Percentiles rank a stretch among this genome's conserved stretches.
Conservation (phyloP, 805 yeast genomes). For the Diddensiella santjacobensis region DNA sequence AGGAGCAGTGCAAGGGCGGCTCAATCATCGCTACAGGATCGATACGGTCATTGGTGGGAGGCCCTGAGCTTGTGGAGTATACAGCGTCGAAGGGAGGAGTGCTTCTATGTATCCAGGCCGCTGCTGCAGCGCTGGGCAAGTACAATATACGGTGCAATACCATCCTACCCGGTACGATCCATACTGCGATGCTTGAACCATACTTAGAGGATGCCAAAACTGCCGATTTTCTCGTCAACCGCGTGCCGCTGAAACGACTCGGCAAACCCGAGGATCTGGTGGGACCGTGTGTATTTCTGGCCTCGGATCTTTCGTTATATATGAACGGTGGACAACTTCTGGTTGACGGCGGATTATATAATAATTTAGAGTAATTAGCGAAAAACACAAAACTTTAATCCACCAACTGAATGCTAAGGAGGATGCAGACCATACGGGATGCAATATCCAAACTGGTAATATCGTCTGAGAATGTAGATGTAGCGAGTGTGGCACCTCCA, state of each 20-base stretch:
- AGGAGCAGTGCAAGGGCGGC: conserved; percentile 45
- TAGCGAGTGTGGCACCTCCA: background rate
- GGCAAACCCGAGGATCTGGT: conserved; percentile 79
- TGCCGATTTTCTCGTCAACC: conserved; percentile 42
- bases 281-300: conserved; percentile 68
- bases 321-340: conserved; percentile 53
- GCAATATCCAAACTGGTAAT: background rate
- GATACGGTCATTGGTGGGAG: conserved; percentile 18
- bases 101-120: conserved; percentile 54
- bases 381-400: background rate
- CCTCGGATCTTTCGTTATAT: conserved; percentile 67
- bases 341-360: conserved; percentile 18
- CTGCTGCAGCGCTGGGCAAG: conserved; percentile 64
- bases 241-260: conserved; percentile 73
- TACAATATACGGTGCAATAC: conserved; percentile 63
- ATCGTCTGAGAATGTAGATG: background rate
- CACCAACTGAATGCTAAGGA: background rate
- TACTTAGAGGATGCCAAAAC: conserved; percentile 44
- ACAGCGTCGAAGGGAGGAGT: conserved; percentile 69
- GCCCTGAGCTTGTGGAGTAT: conserved; percentile 32
- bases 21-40: conserved; percentile 39
- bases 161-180: conserved; percentile 71
- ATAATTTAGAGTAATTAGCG: conserved; percentile 13
- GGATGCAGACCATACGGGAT: background rate
- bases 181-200: conserved; percentile 55